phyloP scores from a whole-genome alignment of 345 rosid genomes.

The Microcos paniculata region DNA sequence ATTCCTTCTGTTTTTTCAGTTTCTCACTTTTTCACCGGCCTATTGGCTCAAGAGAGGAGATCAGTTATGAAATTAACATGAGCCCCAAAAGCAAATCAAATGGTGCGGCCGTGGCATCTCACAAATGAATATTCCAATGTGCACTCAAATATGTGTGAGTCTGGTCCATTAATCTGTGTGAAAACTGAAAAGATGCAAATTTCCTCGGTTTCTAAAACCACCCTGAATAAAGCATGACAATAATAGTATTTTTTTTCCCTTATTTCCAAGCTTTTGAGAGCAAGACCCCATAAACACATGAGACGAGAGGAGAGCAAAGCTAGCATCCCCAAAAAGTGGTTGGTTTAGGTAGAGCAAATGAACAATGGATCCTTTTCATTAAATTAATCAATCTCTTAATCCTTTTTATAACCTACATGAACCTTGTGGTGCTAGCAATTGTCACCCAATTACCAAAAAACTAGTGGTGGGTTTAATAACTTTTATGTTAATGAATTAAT shows the following conservation, averaged over 20 bases:
- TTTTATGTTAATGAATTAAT: neutral
- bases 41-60: neutral
- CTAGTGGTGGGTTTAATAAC: slow-evolving; percentile 28
- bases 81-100: neutral
- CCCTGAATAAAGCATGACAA: slow-evolving; percentile 1
- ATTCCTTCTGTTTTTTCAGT: neutral
- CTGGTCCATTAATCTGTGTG: slow-evolving; percentile 5
- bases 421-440: neutral
- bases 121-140: neutral
- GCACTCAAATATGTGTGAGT: slow-evolving; percentile 16
- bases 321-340: slow-evolving; percentile 24
- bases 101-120: slow-evolving; percentile 7
- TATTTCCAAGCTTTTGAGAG: slow-evolving; percentile 6
- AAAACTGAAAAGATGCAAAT: slow-evolving; percentile 18
- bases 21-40: neutral
- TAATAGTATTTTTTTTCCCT: slow-evolving; percentile 12
- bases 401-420: neutral
- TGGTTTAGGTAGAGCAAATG: slow-evolving; percentile 18
- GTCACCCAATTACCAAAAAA: slow-evolving; percentile 15
- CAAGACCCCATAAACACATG: slow-evolving; percentile 21
- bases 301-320: no score
- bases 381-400: neutral
- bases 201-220: slow-evolving; percentile 3
- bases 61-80: neutral
- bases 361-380: slow-evolving; percentile 4